These are phyloP conservation scores for Alternaria sp. DNA, from an alignment of 2,329 filamentous ascomycete genomes.

Conservation along the genomic window DNA sequence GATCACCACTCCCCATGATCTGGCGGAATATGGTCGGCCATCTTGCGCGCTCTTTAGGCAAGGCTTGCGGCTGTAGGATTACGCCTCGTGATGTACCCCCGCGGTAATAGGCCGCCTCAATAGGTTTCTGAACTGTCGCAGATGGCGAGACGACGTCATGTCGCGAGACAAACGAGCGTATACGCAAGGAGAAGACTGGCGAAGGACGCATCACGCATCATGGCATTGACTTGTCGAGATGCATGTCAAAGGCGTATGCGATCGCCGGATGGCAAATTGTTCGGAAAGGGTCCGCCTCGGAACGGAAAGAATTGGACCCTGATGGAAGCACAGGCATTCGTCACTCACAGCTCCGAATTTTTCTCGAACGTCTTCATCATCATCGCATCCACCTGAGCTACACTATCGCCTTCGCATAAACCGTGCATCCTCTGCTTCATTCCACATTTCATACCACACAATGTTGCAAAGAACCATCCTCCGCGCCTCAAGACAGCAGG, in stretches of 20 bases:
- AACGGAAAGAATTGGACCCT: constrained; percentile 26
- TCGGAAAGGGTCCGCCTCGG: constrained; percentile 23
- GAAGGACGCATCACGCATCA: constrained; percentile 34
- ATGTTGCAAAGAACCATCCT: constrained; percentile 61
- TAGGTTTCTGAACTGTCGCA: constrained; percentile 23
- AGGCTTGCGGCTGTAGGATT: constrained; percentile 62
- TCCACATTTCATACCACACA: constrained; percentile 26
- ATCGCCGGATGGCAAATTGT: neutral
- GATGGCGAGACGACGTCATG: constrained; percentile 9
- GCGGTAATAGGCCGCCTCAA: constrained; percentile 65
- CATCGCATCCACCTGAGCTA: constrained; percentile 17
- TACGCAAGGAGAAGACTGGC: constrained; percentile 21
- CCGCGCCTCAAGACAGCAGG: constrained; percentile 55
- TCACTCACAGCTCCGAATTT: constrained; percentile 19
- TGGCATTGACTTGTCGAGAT: constrained; percentile 9
- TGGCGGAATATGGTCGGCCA: constrained; percentile 65
- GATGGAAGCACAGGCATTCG: constrained; percentile 7
- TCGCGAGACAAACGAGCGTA: constrained; percentile 17
- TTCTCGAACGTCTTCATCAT: constrained; percentile 27
- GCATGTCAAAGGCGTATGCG: neutral
- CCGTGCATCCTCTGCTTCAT: neutral
- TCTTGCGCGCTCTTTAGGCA: constrained; percentile 54
- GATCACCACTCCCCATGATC: constrained; percentile 69
- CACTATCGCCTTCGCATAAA: constrained; percentile 3
- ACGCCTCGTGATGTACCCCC: constrained; percentile 74